Evolutionary conservation across 139 green algal genomes (phyloP), one percentile per base, ranked within the genome.

Genomic region (Tetradesmus lagerheimii): DNA sequence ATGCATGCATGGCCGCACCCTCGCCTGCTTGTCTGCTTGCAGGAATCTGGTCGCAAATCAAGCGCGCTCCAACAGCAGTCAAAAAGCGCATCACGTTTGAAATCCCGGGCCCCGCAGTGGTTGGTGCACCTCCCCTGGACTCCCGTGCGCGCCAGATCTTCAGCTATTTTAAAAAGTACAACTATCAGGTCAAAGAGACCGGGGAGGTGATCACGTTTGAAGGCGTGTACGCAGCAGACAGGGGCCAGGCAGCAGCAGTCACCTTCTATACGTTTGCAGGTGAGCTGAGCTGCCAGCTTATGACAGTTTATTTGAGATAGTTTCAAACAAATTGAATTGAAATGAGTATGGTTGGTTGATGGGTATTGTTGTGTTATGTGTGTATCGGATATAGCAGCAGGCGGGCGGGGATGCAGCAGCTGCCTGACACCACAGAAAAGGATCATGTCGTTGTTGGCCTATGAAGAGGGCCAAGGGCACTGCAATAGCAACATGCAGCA

Each of bases 151-250:
- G 92, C 3, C 85, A 95, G 75, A 95, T 98, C 38, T 97, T 97
- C 74, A 41, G 77, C n/a, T 89, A 89, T 47, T 91, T 88, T 43
- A 91, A 88, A 37, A 29, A 14, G 3, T 95, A 93, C 79, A 95
- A 94, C 43, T 94, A 94, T 47, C 85, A 95, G 45, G 92, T 99
- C 3, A 97, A 96, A 90, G 93, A 94, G 31, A 97, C 94, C 6
- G 97, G 97, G 0, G 97, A 99, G 45, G 96, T 98, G 31, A 98
- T 99, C 86, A 96, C 88, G 0, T 99, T 99, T 91, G 95, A 93
- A 71, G 97, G 97, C 14, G 93, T 95, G 15, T 98, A 98, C 89
- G 82, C 89, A 11, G 95, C 97, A 23, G 95, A 95, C 92, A 91
- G 92, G 67, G 95, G 96, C 50, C 97, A 98, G 90, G 97, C 97